Percentiles rank a stretch among this genome's conserved stretches.
phyloP scores from a whole-genome alignment of 1,139 yeast genomes.

The Diutina neorugosa region DNA sequence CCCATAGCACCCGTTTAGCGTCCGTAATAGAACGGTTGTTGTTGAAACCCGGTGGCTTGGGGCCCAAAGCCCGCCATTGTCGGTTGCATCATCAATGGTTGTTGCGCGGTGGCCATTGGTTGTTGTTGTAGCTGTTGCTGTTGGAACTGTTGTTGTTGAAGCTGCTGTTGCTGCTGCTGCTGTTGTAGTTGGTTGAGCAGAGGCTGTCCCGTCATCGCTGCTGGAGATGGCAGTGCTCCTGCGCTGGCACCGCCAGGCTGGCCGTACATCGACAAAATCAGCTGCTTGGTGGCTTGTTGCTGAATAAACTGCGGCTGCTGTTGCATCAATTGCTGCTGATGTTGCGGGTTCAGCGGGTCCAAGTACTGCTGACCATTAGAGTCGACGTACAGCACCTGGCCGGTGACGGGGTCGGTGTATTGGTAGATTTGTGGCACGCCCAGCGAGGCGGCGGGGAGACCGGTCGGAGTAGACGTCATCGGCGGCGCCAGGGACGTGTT shows the following conservation, averaged over 20 bases:
- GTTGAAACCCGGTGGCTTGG: conserved; percentile 7
- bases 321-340: conserved; percentile 36
- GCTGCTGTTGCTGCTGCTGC: conserved; percentile 6
- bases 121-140: conserved; percentile 15
- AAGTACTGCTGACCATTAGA: conserved; percentile 46
- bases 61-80: conserved; percentile 2
- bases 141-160: conserved; percentile 10
- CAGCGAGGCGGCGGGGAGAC: conserved; percentile 5
- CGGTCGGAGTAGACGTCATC: conserved; percentile 9
- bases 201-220: conserved; percentile 5
- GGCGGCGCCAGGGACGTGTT: conserved; percentile 10
- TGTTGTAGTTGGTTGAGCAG: conserved; percentile 6
- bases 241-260: conserved; percentile 17
- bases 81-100: conserved; percentile 6
- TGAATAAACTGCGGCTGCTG: conserved; percentile 31
- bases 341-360: conserved; percentile 42
- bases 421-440: conserved; percentile 38
- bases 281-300: conserved; percentile 28
- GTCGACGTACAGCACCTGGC: conserved; percentile 47
- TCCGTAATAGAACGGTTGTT: conserved; percentile 5
- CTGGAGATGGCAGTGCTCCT: conserved; percentile 9
- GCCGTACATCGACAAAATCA: conserved; percentile 27
- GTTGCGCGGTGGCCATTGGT: conserved; percentile 10
- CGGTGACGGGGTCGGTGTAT: conserved; percentile 52
- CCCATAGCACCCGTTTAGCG: neutral